phyloP scores from a whole-genome alignment of 768 basidiomycete species.

The Rhodotorula kratochvilovae region DNA sequence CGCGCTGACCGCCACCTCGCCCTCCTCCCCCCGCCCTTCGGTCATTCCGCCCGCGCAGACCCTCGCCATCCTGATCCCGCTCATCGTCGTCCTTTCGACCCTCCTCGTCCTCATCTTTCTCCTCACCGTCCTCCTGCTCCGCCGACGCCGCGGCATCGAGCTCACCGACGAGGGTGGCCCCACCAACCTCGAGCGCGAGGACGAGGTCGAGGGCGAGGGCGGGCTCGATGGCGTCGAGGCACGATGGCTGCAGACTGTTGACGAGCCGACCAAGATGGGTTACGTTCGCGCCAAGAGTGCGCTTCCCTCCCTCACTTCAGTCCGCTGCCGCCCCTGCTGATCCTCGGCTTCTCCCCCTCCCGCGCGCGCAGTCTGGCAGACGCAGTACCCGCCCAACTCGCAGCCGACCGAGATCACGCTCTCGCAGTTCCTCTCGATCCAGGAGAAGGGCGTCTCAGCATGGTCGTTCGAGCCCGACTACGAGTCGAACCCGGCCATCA shows the following conservation, averaged over 20 bases:
- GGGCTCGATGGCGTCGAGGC: constrained; percentile 87
- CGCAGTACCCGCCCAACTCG: constrained; percentile 88
- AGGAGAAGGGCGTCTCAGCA: constrained; percentile 98
- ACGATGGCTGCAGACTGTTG: constrained; percentile 82
- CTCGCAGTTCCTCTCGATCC: constrained; percentile 96
- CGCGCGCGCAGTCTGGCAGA: constrained; percentile 50
- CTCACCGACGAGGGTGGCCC: constrained; percentile 82
- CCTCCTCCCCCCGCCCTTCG: too few species aligned
- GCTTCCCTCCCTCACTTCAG: constrained; percentile 36
- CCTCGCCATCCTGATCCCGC: constrained; percentile 66
- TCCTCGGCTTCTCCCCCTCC: neutral
- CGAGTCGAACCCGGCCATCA: constrained; percentile 74
- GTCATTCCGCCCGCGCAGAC: constrained; percentile 12
- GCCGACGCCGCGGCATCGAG: constrained; percentile 59
- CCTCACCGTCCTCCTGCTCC: constrained; percentile 76
- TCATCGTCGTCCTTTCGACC: constrained; percentile 87
- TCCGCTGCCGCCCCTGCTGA: too few species aligned
- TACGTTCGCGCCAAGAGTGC: constrained; percentile 85
- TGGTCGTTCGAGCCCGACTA: constrained; percentile 99
- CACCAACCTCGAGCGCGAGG: constrained; percentile 84
- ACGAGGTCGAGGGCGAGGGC: constrained; percentile 79
- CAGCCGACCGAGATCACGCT: constrained; percentile 94
- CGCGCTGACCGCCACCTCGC: neutral
- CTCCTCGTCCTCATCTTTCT: constrained; percentile 92
- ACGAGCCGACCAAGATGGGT: constrained; percentile 61